phyloP scores from a whole-genome alignment of 768 basidiomycete genomes.

The Obba rivulosa region DNA sequence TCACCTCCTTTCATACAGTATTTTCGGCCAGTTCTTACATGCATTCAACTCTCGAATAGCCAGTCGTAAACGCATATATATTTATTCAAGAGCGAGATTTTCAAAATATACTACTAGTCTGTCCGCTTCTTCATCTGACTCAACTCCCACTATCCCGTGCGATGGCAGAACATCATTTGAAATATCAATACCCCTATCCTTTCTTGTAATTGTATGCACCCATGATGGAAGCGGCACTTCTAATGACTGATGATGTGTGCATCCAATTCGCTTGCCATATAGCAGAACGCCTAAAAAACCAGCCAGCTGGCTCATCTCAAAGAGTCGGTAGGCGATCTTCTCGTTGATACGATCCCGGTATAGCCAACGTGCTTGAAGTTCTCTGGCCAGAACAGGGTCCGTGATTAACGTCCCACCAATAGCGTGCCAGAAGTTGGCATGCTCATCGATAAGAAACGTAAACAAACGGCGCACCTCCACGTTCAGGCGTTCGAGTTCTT shows the following conservation, averaged over 20 bases:
- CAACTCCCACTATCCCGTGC: background rate
- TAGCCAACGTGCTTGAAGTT: slow-evolving; percentile 1
- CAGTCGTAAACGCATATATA: too few relatives aligned
- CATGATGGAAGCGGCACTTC: background rate
- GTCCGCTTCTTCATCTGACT: background rate
- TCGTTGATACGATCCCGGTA: slow-evolving; percentile 1
- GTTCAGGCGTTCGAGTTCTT: slow-evolving; percentile 28
- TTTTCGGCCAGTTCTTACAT: too few relatives aligned
- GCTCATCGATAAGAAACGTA: slow-evolving; percentile 24
- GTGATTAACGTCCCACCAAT: background rate
- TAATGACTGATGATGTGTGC: background rate
- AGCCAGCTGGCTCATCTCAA: background rate
- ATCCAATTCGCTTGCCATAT: slow-evolving; percentile 1
- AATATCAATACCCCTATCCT: too few relatives aligned
- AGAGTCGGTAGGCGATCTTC: background rate
- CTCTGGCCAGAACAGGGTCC: slow-evolving; percentile 6
- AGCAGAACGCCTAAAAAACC: slow-evolving; percentile 2
- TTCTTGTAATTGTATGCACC: too few relatives aligned
- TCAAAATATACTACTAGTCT: background rate
- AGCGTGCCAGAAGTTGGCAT: slow-evolving; percentile 7
- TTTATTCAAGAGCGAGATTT: too few relatives aligned
- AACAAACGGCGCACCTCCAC: slow-evolving; percentile 26
- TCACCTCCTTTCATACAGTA: too few relatives aligned
- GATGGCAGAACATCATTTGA: too few relatives aligned
- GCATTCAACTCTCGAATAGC: too few relatives aligned